Base-by-base conservation (phyloP, 805 yeast genomes). In the Yarrowia sp. region DNA sequence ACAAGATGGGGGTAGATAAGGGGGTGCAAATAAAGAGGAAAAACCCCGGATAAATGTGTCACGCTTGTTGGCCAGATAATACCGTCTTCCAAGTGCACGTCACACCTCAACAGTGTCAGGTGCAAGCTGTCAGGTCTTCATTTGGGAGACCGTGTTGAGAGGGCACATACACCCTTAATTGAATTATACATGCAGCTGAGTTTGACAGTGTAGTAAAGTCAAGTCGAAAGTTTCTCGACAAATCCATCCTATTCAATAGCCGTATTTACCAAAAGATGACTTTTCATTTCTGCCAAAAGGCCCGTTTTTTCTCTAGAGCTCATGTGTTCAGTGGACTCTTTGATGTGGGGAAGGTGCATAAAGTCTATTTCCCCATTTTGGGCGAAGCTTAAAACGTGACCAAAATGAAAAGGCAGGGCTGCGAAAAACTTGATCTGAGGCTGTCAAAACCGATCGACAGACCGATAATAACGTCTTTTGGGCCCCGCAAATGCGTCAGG, bases 301-400 rank as follows among this genome's bases (percentile, higher is more conserved):
- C 30, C 30, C 30, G 30, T 19, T 19, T 9, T 19, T 12, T 9
- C 50, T 46, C 34, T 12, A 15, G n/a, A n/a, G 19, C 52, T 47
- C 52, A 47, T 47, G 52, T 47, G 52, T 47, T 47, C 55, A 33
- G 50, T 46, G 34, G 33, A 15, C 9, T 17, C 42, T 40, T 15
- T 19, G 30, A 52, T 52, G 43, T 52, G 58, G 42, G 58, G 58
- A 52, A 52, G 43, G 58, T 38, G 58, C 58, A 52, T 52, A 52
- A 20, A 52, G 43, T 19, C 33, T 36, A 52, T 52, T 52, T 38
- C 58, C 42, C 56, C 42, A 34, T 52, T 19, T 12, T 12, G 14
- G 9, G 14, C 2, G 15, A 38, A 19, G 33, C 30, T 38, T 36
- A 38, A 52, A 19, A 38, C 3, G 6, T 8, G 33, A 38, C 58